phyloP scores from a whole-genome alignment of 2,329 filamentous ascomycete genomes.

The Sclerotinia trifoliorum region DNA sequence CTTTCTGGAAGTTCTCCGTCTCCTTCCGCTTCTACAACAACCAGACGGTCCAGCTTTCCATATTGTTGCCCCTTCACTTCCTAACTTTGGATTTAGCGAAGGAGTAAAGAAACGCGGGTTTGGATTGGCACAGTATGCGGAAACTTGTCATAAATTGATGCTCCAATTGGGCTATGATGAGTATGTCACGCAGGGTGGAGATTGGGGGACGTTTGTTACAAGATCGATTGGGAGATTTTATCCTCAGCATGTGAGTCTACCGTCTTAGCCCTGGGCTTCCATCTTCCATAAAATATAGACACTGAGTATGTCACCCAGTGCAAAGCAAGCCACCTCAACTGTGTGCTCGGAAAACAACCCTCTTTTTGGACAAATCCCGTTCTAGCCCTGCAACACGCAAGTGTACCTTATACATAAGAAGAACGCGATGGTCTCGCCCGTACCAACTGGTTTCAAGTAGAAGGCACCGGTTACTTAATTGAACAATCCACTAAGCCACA shows the following conservation, averaged over 20 bases:
- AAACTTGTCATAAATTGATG: slow-evolving; percentile 67
- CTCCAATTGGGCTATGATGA: slow-evolving; percentile 60
- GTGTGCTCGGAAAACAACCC: background rate
- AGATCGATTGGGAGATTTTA: slow-evolving; percentile 60
- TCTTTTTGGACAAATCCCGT: slow-evolving; percentile 16
- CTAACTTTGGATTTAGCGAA: slow-evolving; percentile 50
- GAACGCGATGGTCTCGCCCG: slow-evolving; percentile 28
- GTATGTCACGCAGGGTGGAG: slow-evolving; percentile 63
- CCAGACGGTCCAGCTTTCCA: slow-evolving; percentile 25
- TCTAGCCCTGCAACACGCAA: slow-evolving; percentile 20
- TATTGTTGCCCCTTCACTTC: slow-evolving; percentile 56
- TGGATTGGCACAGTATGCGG: slow-evolving; percentile 58
- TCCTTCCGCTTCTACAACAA: slow-evolving; percentile 30
- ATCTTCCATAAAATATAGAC: background rate
- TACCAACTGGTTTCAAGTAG: slow-evolving; percentile 26
- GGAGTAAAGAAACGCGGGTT: slow-evolving; percentile 48
- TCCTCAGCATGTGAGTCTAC: slow-evolving; percentile 42
- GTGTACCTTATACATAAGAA: slow-evolving; percentile 14
- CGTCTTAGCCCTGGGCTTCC: background rate
- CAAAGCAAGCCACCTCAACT: slow-evolving; percentile 49
- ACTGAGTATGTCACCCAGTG: slow-evolving; percentile 39
- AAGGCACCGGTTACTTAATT: slow-evolving; percentile 29
- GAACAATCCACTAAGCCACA: slow-evolving; percentile 52
- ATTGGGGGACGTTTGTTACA: slow-evolving; percentile 69
- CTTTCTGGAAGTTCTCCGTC: slow-evolving; percentile 22